Evolutionary conservation across 1,139 yeast genomes (phyloP), one percentile per base, ranked within the genome.

Genomic region (Debaryomyces sp.): DNA sequence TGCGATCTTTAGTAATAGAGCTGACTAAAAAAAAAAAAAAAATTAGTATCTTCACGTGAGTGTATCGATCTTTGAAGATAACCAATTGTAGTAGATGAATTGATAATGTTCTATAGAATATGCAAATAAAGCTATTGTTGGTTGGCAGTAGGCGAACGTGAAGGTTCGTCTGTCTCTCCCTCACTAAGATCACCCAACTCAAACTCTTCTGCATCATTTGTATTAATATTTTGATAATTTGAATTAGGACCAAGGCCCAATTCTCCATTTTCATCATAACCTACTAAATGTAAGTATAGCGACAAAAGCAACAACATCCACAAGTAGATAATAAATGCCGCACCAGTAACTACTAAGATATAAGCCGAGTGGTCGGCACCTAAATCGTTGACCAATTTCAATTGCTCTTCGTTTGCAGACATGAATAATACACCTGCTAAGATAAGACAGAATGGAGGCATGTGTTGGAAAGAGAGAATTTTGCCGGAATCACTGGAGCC

Each of bases 391-490:
- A 91, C 89, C 52, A 89, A 71, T 13, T 71, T 70, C 60, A 92
- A 73, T 61, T 92, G 97, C 63, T 92, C 96, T 62, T 92, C 97
- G 51, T 80, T 91, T 23, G 98, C 98, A 23, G 89, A 82, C 97
- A 91, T 90, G 63, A 92, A 92, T 55, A 89, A 63, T 15, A 88
- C 66, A 0, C 98, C 98, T 1, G 95, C 75, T 53, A 88, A 80
- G 1, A 90, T 80, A 46, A 92, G 75, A 50, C 92, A 80, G 61
- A 90, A 83, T 2, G 97, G 89, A 1, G 98, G 87, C 23, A 91
- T 61, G 65, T 88, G 88, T 67, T 92, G 98, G 73, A 90, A 90
- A 1, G 92, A 75, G 37, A 75, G 64, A 34, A 89, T 81, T 32
- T 68, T 70, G 4, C 81, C 82, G 32, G 71, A 67, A 2, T 76